phyloP scores from a whole-genome alignment of 176 grass and related monocot species.

The Eragrostis nindensis region DNA sequence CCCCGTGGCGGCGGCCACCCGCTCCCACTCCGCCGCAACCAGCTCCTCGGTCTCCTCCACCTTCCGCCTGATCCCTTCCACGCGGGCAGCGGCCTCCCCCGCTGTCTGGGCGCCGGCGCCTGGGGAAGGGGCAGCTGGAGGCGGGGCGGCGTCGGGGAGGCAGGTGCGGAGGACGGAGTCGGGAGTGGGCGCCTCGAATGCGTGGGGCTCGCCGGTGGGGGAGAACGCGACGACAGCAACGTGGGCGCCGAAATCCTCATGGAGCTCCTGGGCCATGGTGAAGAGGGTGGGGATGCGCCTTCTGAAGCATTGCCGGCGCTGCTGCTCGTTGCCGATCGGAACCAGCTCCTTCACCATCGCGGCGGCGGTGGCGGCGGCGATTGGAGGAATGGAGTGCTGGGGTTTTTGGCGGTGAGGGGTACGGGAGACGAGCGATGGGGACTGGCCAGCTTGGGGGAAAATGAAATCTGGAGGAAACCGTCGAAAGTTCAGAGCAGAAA shows the following conservation, averaged over 20 bases:
- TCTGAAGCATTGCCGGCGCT: background rate
- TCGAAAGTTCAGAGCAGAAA: too few relatives aligned
- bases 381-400: background rate
- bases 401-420: background rate
- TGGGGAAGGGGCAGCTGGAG: background rate
- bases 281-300: background rate
- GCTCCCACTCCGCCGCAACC: background rate
- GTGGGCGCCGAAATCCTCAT: conserved; percentile 8
- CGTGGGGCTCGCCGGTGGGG: background rate
- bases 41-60: background rate
- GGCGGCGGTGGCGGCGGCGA: background rate
- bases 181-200: conserved; percentile 21
- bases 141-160: background rate
- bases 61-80: background rate
- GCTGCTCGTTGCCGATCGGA: background rate
- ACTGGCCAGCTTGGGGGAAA: background rate
- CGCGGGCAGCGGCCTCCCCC: background rate
- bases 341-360: background rate
- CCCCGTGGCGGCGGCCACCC: background rate
- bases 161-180: conserved; percentile 30
- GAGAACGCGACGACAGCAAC: conserved; percentile 23
- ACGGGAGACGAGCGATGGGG: background rate
- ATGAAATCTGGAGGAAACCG: too few relatives aligned
- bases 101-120: background rate
- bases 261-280: background rate